A percentile compares a stretch with the other conserved stretches of the same genome.
Evolutionary conservation across 108 stramenopile species (phyloP).

Genomic region (Skeletonema menzelii): DNA sequence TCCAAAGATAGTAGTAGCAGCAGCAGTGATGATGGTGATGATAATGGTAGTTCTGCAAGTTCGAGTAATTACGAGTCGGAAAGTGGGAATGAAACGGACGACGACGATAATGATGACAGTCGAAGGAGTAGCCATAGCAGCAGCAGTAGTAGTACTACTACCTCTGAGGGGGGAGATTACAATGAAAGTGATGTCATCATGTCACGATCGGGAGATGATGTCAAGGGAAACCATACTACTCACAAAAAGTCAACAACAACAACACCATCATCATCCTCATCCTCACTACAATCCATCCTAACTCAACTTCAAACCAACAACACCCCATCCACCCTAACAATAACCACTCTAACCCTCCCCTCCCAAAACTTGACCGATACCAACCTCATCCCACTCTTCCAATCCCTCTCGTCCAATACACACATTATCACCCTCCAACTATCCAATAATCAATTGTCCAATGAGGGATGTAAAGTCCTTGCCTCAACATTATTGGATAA

Average conservation of each 20-base stretch:
- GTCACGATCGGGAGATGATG: neutral
- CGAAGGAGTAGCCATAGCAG: neutral
- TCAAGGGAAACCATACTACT: too few relatives aligned
- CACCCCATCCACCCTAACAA: too few relatives aligned
- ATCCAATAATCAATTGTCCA: slow-evolving; percentile 29
- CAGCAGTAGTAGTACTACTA: neutral
- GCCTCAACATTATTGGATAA: slow-evolving; percentile 23
- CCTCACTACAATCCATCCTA: neutral
- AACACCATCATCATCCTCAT: neutral
- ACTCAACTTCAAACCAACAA: neutral
- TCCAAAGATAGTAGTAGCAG: too few relatives aligned
- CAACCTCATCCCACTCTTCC: slow-evolving; percentile 23
- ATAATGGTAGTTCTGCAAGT: neutral
- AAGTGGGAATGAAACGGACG: neutral
- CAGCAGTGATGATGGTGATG: neutral
- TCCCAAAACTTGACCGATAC: slow-evolving; percentile 13
- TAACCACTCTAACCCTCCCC: slow-evolving; percentile 12
- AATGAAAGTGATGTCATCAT: neutral
- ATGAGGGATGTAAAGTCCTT: slow-evolving; percentile 17
- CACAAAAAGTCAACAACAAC: too few relatives aligned
- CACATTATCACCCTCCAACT: slow-evolving; percentile 6
- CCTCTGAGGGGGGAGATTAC: neutral
- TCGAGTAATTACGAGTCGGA: neutral
- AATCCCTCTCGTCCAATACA: slow-evolving; percentile 11
- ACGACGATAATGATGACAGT: neutral